Conservation (phyloP, 176 grass and related monocot species). For the Bothriochloa decipiens region DNA sequence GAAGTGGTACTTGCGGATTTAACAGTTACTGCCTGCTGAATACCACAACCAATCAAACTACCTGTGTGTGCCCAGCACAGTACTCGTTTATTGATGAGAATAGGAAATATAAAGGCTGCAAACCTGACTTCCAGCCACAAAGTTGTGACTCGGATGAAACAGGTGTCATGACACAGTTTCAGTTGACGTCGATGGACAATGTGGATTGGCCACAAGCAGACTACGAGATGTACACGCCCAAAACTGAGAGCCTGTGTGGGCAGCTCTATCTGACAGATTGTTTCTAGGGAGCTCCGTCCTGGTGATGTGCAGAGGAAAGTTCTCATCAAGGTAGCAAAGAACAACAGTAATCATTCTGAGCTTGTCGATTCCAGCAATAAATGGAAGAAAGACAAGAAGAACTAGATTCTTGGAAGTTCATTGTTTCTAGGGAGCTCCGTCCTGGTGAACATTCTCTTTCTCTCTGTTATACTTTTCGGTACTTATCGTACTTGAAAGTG, state of each 20-base stretch:
- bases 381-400: conserved; percentile 34
- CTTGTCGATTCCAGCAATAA: neutral
- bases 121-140: conserved; percentile 46
- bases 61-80: conserved; percentile 37
- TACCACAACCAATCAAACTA: neutral
- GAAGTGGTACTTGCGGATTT: conserved; percentile 53
- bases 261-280: conserved; percentile 51
- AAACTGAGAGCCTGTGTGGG: conserved; percentile 19
- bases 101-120: conserved; percentile 56
- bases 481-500: conserved; percentile 24
- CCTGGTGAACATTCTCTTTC: conserved; percentile 35
- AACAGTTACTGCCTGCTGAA: conserved; percentile 51
- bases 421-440: conserved; percentile 51
- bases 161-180: neutral
- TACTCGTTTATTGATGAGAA: conserved; percentile 58
- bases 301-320: neutral
- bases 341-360: conserved; percentile 21
- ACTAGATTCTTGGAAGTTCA: conserved; percentile 39
- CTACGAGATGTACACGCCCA: conserved; percentile 33
- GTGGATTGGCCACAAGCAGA: conserved; percentile 41
- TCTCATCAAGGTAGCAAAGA: conserved; percentile 41
- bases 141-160: conserved; percentile 51
- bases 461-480: conserved; percentile 19
- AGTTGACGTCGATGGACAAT: neutral
- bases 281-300: too few relatives aligned